phyloP scores from a whole-genome alignment of 257 asterid species.

The Petunia axillaris region DNA sequence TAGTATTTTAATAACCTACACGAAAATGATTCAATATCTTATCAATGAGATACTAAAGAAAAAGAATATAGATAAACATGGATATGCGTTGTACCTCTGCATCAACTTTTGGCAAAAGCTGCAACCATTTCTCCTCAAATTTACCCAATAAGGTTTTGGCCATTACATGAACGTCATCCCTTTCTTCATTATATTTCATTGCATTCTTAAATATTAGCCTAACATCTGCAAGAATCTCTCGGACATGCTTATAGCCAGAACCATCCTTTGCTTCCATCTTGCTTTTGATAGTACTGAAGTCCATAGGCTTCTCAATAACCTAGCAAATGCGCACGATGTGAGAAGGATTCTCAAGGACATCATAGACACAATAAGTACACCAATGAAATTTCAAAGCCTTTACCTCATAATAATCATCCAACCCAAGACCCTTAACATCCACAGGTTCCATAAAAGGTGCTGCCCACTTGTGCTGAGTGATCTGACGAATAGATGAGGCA shows the following conservation, averaged over 20 bases:
- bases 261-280: slow-evolving; percentile 93
- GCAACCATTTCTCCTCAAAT: slow-evolving; percentile 90
- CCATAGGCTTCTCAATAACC: slow-evolving; percentile 98
- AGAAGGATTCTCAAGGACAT: neutral
- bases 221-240: slow-evolving; percentile 86
- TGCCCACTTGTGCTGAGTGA: slow-evolving; percentile 87
- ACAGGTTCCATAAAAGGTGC: slow-evolving; percentile 93
- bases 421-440: slow-evolving; percentile 88
- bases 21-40: slow-evolving; percentile 2
- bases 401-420: slow-evolving; percentile 82
- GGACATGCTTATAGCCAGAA: slow-evolving; percentile 76
- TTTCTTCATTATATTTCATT: slow-evolving; percentile 82
- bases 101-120: slow-evolving; percentile 87
- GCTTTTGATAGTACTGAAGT: slow-evolving; percentile 77
- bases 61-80: neutral
- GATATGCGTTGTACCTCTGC: slow-evolving; percentile 66
- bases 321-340: slow-evolving; percentile 30
- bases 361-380: slow-evolving; percentile 11
- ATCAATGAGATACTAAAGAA: slow-evolving; percentile 5
- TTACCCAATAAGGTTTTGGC: slow-evolving; percentile 77
- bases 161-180: slow-evolving; percentile 86
- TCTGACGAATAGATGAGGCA: slow-evolving; percentile 48
- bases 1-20: neutral
- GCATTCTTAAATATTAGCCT: slow-evolving; percentile 91
- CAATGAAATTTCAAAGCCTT: slow-evolving; percentile 23